These are phyloP conservation scores for Hymenoscyphus occultus DNA, from an alignment of 2,329 filamentous ascomycete species.

Conservation along the genomic window DNA sequence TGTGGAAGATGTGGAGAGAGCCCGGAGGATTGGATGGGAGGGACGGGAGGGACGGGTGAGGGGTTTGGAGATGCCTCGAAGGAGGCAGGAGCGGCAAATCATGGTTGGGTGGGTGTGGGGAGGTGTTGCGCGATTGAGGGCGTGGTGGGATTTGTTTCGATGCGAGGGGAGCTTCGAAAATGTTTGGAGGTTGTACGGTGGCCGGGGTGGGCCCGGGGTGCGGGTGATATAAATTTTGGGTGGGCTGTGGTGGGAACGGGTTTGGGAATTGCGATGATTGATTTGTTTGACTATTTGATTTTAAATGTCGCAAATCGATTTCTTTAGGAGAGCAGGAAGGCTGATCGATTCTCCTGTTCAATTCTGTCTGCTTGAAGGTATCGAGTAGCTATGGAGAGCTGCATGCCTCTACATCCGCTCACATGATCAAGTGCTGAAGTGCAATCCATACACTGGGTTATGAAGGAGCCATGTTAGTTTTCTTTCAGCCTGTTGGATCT, in stretches of 20 bases:
- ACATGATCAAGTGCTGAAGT: too few relatives aligned
- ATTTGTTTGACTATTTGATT: too few relatives aligned
- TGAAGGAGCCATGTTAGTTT: too few relatives aligned
- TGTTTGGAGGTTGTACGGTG: constrained; percentile 18
- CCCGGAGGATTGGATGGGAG: constrained; percentile 3
- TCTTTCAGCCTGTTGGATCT: too few relatives aligned
- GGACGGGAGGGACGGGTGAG: constrained; percentile 8
- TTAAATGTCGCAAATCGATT: too few relatives aligned
- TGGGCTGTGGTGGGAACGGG: not conserved
- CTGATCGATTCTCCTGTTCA: too few relatives aligned
- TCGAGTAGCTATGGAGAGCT: too few relatives aligned
- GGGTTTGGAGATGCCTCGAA: constrained; percentile 37
- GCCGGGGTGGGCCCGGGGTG: constrained; percentile 10
- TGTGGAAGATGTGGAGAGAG: not conserved
- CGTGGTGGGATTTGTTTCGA: constrained; percentile 17
- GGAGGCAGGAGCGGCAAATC: constrained; percentile 47
- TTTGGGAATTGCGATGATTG: too few relatives aligned
- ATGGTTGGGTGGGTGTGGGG: constrained; percentile 27
- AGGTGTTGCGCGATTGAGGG: not conserved
- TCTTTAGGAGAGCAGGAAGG: too few relatives aligned
- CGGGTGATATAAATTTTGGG: constrained; percentile 26
- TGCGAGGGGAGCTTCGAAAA: constrained; percentile 30
- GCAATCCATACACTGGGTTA: too few relatives aligned
- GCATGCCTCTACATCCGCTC: too few relatives aligned
- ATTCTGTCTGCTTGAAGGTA: too few relatives aligned